Conservation (phyloP, 768 basidiomycete genomes). For the Rhizopogon rudus region DNA sequence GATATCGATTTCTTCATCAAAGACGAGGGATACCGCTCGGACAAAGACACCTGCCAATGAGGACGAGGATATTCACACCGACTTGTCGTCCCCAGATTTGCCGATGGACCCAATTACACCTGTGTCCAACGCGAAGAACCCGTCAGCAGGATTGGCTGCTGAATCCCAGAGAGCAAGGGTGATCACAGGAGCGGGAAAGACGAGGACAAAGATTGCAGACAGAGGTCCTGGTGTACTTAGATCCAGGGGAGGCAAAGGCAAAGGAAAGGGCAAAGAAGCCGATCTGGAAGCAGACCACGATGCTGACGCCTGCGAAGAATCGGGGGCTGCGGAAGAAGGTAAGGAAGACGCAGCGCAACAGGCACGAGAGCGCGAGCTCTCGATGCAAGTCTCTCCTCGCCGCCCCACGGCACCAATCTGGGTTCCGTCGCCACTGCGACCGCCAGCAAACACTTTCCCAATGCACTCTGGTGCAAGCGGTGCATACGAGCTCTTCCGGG, state of each 20-base stretch:
- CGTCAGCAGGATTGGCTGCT: constrained; percentile 4
- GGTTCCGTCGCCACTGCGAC: constrained; percentile 36
- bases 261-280: constrained; percentile 21
- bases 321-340: neutral
- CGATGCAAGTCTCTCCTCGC: constrained; percentile 56
- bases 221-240: constrained; percentile 32
- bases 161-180: neutral
- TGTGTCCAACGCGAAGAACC: constrained; percentile 20
- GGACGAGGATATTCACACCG: constrained; percentile 8
- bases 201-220: constrained; percentile 1
- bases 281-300: constrained; percentile 16
- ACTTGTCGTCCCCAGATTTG: constrained; percentile 25
- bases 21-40: constrained; percentile 1
- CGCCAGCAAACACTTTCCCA: constrained; percentile 13
- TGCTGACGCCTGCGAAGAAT: constrained; percentile 2
- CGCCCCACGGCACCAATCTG: constrained; percentile 33
- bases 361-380: constrained; percentile 30
- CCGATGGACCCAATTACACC: constrained; percentile 29
- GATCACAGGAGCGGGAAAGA: neutral
- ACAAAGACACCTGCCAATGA: constrained; percentile 11
- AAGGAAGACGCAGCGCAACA: constrained; percentile 15
- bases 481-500: constrained; percentile 54
- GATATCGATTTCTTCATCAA: neutral
- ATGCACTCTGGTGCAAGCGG: constrained; percentile 24
- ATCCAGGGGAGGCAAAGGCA: constrained; percentile 38